These are phyloP conservation scores for Hypoxylon sp. DNA, from an alignment of 2,329 filamentous ascomycete genomes.

Conservation along the genomic window DNA sequence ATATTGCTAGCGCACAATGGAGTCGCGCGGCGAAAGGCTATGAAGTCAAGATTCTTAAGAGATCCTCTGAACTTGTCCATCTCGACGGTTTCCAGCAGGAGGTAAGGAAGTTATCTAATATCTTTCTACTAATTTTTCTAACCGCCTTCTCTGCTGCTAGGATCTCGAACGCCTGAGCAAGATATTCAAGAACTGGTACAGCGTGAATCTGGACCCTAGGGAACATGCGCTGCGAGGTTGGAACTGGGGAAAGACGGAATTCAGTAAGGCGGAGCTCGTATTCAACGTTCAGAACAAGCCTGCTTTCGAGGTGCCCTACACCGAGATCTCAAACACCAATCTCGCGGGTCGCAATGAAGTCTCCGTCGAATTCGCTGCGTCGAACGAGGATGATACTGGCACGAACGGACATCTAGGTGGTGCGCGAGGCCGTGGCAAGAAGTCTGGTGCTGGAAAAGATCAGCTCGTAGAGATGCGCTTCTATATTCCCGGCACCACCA, in stretches of 20 bases:
- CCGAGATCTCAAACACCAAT: conserved; percentile 98
- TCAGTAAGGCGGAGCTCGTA: conserved; percentile 91
- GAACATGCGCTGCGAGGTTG: conserved; percentile 96
- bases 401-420: conserved; percentile 82
- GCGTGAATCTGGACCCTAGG: conserved; percentile 89
- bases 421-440: conserved; percentile 83
- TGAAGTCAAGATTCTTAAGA: conserved; percentile 91
- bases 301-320: conserved; percentile 96
- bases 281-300: conserved; percentile 98
- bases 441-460: conserved; percentile 88
- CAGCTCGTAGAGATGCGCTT: conserved; percentile 99
- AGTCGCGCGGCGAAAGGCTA: conserved; percentile 92
- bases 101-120: conserved; percentile 17
- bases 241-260: conserved; percentile 99
- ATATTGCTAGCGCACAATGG: conserved; percentile 92
- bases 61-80: conserved; percentile 88
- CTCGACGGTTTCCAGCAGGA: conserved; percentile 96
- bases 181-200: conserved; percentile 98
- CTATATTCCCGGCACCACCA: conserved; percentile 93
- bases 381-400: conserved; percentile 78
- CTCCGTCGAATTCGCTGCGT: conserved; percentile 89
- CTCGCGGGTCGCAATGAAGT: conserved; percentile 98
- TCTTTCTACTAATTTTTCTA: conserved; percentile 8
- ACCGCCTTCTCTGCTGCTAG: conserved; percentile 35
- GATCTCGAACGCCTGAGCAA: conserved; percentile 93